These are phyloP conservation scores for Geoglossum cookeanum DNA, from an alignment of 2,329 filamentous ascomycete genomes.

Conservation along the genomic window DNA sequence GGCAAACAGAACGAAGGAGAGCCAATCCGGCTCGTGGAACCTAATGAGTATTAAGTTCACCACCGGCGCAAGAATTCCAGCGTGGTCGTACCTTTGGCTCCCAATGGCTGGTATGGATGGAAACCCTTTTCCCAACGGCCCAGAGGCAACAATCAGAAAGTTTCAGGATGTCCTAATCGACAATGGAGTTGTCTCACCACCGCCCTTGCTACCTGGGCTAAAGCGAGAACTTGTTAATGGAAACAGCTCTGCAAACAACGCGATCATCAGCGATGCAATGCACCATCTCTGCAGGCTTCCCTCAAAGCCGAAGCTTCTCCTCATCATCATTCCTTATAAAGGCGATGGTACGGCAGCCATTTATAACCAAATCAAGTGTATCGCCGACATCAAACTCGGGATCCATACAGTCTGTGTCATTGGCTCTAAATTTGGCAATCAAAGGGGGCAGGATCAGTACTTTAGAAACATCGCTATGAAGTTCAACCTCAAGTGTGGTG, in stretches of 20 bases:
- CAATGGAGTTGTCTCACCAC: neutral
- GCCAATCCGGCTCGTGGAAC: conserved; percentile 47
- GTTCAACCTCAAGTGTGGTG: conserved; percentile 63
- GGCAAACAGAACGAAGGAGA: conserved; percentile 15
- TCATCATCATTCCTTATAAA: conserved; percentile 38
- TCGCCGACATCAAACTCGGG: conserved; percentile 47
- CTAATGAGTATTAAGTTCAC: conserved; percentile 38
- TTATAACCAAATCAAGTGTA: conserved; percentile 48
- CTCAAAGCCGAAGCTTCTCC: conserved; percentile 26
- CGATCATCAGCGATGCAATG: conserved; percentile 5
- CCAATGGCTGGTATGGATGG: conserved; percentile 1
- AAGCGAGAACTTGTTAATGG: neutral
- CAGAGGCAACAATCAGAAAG: conserved; percentile 14
- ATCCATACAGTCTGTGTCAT: conserved; percentile 50
- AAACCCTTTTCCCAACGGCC: conserved; percentile 10
- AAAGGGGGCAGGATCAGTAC: conserved; percentile 26
- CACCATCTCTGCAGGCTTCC: conserved; percentile 17
- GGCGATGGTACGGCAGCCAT: conserved; percentile 27
- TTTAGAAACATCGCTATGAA: conserved; percentile 56
- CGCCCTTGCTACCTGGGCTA: neutral
- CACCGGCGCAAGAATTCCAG: conserved; percentile 28
- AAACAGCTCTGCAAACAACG: neutral
- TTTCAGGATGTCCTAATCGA: neutral
- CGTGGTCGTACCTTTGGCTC: conserved; percentile 30
- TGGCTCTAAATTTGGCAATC: conserved; percentile 27